Percentiles rank a stretch among this genome's conserved stretches.
These are phyloP conservation scores for Metschnikowia cerradonensis DNA, from an alignment of 805 yeast genomes.

Conservation along the genomic window DNA sequence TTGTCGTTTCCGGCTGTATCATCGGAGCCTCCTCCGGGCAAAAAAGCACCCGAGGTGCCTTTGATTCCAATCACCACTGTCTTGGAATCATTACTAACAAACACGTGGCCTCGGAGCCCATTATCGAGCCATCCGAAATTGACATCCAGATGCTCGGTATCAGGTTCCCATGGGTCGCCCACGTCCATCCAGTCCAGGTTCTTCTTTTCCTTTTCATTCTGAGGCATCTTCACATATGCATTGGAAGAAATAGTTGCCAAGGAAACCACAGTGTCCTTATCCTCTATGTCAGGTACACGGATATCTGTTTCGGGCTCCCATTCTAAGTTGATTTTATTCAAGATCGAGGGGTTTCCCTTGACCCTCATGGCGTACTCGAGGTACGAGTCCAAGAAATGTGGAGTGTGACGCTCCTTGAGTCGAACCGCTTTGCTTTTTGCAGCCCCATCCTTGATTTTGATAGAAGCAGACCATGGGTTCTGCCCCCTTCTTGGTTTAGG, in stretches of 20 bases:
- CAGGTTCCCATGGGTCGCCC: constrained; percentile 48
- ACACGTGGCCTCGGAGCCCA: constrained; percentile 90
- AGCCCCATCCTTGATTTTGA: constrained; percentile 25
- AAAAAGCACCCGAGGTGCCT: constrained; percentile 84
- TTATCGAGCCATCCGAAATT: constrained; percentile 83
- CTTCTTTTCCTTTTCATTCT: constrained; percentile 41
- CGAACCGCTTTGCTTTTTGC: constrained; percentile 22
- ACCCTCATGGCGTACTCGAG: constrained; percentile 50
- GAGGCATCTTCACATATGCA: constrained; percentile 80
- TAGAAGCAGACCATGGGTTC: constrained; percentile 38
- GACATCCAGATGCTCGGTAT: constrained; percentile 47
- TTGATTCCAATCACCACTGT: constrained; percentile 77
- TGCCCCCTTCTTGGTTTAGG: constrained; percentile 26
- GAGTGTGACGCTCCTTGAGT: constrained; percentile 40
- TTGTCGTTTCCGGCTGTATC: constrained; percentile 83
- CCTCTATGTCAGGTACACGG: constrained; percentile 69
- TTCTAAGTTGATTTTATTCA: constrained; percentile 45
- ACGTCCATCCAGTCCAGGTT: constrained; percentile 86
- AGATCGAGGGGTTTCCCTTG: constrained; percentile 33
- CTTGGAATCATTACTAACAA: constrained; percentile 53
- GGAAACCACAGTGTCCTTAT: constrained; percentile 65
- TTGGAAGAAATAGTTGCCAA: constrained; percentile 85
- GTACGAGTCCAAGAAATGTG: constrained; percentile 64
- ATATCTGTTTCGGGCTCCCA: constrained; percentile 56
- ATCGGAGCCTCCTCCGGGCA: constrained; percentile 44